Conservation (phyloP, 192 early-diverging fungal species). For the Phlyctochytrium planicorne region DNA sequence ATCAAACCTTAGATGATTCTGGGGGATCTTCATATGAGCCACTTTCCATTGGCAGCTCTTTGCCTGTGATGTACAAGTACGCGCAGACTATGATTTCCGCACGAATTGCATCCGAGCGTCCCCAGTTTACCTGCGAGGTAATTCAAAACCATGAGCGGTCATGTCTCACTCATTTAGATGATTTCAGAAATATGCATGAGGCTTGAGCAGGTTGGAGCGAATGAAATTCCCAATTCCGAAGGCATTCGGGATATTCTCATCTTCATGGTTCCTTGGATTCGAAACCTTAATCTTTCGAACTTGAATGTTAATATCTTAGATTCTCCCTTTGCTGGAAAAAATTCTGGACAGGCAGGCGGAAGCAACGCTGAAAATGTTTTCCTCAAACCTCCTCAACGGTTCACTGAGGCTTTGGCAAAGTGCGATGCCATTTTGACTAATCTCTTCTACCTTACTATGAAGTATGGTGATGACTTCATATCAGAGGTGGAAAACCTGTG, state of each 20-base stretch:
- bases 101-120: slow-evolving; percentile 61
- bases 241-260: slow-evolving; percentile 68
- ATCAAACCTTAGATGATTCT: slow-evolving; percentile 15
- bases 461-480: slow-evolving; percentile 74
- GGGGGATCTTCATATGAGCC: slow-evolving; percentile 41
- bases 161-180: slow-evolving; percentile 39
- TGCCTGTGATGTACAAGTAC: slow-evolving; percentile 78
- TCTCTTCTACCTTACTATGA: slow-evolving; percentile 79
- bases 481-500: slow-evolving; percentile 76
- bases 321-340: slow-evolving; percentile 4
- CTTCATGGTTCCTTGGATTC: slow-evolving; percentile 79
- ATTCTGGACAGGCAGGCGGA: background rate
- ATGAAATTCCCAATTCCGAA: slow-evolving; percentile 30
- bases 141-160: background rate
- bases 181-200: slow-evolving; percentile 74
- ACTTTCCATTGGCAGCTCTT: slow-evolving; percentile 63
- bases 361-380: slow-evolving; percentile 23
- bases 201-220: slow-evolving; percentile 48
- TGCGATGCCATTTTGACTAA: slow-evolving; percentile 65
- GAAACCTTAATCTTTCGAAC: slow-evolving; percentile 60
- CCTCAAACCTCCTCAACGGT: background rate
- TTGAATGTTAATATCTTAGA: background rate
- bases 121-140: slow-evolving; percentile 64
- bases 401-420: background rate
- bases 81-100: slow-evolving; percentile 71